phyloP scores from a whole-genome alignment of 371 early-diverging fungal genomes.

The Mortierella sp. region DNA sequence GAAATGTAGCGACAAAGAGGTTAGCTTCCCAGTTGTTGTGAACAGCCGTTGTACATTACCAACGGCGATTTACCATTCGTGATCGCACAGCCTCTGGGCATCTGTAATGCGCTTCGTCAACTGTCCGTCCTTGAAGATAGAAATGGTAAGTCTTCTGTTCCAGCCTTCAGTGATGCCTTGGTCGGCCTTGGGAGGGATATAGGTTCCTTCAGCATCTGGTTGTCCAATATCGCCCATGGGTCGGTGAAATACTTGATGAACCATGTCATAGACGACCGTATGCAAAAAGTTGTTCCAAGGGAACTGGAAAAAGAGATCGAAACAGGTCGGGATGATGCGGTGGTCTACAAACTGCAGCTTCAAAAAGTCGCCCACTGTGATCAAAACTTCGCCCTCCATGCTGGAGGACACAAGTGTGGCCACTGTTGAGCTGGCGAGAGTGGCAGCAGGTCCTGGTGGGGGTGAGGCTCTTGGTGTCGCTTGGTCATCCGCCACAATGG shows the following conservation, averaged over 20 bases:
- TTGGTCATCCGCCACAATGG: constrained; percentile 12
- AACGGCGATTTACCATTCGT: constrained; percentile 57
- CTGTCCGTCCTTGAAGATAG: constrained; percentile 81
- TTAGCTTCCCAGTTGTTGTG: too few relatives aligned
- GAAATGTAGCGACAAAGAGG: too few relatives aligned
- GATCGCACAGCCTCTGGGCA: constrained; percentile 78
- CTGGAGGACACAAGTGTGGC: background rate
- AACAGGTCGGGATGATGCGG: constrained; percentile 64
- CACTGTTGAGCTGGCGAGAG: constrained; percentile 8
- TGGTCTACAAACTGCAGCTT: constrained; percentile 72
- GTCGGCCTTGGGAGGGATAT: constrained; percentile 23
- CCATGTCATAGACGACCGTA: constrained; percentile 93
- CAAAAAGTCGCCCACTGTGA: constrained; percentile 73
- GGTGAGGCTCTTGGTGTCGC: constrained; percentile 38
- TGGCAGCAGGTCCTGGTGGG: constrained; percentile 12
- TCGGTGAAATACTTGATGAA: constrained; percentile 93
- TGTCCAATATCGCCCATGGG: constrained; percentile 66
- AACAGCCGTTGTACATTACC: background rate
- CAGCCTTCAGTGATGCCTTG: constrained; percentile 31
- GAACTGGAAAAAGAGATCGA: constrained; percentile 86
- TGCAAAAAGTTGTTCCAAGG: constrained; percentile 96
- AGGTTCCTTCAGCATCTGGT: constrained; percentile 23
- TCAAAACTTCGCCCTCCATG: constrained; percentile 16
- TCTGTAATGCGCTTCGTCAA: constrained; percentile 80
- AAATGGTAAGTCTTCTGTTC: constrained; percentile 22